Base-by-base conservation (phyloP, 73 alveolate genomes). In the Paramecium biaurelia region DNA sequence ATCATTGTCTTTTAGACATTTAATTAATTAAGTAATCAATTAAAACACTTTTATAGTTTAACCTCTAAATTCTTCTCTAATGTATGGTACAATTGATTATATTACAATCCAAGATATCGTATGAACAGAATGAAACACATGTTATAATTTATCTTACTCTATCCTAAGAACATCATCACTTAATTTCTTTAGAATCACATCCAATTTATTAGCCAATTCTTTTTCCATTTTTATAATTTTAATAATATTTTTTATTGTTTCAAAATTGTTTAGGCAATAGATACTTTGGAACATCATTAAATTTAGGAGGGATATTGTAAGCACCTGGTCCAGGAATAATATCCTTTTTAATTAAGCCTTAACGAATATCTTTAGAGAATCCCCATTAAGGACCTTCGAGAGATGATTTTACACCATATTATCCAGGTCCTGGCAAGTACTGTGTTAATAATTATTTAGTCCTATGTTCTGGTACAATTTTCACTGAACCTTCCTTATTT, bases 111-210 rank as follows among this genome's bases (percentile, higher is more conserved):
- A 79, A 30, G 90, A 43, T 20, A 79, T 21, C 0, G 90, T 79
- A 47, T 79, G 90, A 11, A 79, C 90, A n/a, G 90, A 79, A 79
- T 79, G 90, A 79, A 79, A 45, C 28, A 79, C 90, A 30, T 79
- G 56, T 79, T 79, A 79, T 12, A 79, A 47, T 26, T 47, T 79
- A 7, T 79, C 90, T 12, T 26, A 8, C 7, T 79, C 56, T 24
- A 79, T 41, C 26, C 23, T 79, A 2, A 23, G 45, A 24, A 79
- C 56, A 79, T 79, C 90, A 41, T 79, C 56, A 23, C 72, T 7
- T 30, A 79, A 10, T 79, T 79, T 79, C 15, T 79, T 10, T 0
- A 79, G 70, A 7, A 79, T 79, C 23, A 79, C 72, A 79, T 41
- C 49, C 15, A 79, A 79, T 47, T 79, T 79, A 15, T 79, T 4